Conservation (phyloP, 306 rosid genomes). For the Fragaria iinumae region DNA sequence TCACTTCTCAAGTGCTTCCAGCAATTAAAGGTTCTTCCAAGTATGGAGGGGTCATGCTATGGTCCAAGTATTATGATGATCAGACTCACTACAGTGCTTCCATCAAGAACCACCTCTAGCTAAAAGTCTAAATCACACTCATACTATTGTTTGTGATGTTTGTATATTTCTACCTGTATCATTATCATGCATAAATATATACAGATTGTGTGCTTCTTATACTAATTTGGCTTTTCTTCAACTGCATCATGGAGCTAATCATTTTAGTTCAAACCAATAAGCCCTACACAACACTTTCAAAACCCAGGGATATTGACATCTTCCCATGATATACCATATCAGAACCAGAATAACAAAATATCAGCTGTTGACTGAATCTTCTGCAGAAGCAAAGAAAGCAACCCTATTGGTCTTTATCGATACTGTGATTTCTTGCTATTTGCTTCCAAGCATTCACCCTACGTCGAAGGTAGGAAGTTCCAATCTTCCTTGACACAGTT, state of each 20-base stretch:
- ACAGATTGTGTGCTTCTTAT: neutral
- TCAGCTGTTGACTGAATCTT: neutral
- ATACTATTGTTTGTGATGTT: neutral
- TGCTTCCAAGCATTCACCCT: neutral
- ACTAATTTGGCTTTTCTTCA: neutral
- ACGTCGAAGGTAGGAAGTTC: neutral
- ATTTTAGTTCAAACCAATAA: neutral
- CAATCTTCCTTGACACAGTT: neutral
- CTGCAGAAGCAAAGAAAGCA: neutral
- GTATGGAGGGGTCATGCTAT: slow-evolving; percentile 72
- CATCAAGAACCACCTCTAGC: slow-evolving; percentile 44
- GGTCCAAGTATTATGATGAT: slow-evolving; percentile 69
- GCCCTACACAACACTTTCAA: neutral
- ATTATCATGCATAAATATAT: slow-evolving; percentile 9
- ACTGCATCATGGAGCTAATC: neutral
- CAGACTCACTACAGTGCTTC: slow-evolving; percentile 52
- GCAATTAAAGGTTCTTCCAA: slow-evolving; percentile 46
- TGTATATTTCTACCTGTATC: neutral
- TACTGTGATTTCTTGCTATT: neutral
- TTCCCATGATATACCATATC: neutral
- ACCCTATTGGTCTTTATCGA: neutral
- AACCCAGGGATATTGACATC: neutral
- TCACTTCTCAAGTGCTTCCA: slow-evolving; percentile 48
- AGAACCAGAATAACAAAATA: neutral
- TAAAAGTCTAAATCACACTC: neutral